phyloP scores from a whole-genome alignment of 108 stramenopile genomes.

The Cyclotella sp. region DNA sequence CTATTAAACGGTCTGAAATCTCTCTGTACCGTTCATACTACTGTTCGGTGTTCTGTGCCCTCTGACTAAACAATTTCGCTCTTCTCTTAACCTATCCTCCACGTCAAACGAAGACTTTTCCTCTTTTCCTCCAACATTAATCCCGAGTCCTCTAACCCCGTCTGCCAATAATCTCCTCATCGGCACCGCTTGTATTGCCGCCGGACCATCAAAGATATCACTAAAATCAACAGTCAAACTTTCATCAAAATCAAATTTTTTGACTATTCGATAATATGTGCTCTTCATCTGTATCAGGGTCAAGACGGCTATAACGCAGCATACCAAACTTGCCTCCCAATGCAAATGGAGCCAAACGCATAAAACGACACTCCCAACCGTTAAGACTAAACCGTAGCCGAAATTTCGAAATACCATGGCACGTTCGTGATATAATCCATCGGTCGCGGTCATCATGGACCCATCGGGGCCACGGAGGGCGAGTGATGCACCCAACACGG shows the following conservation, averaged over 20 bases:
- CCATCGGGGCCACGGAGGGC: slow-evolving; percentile 93
- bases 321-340: slow-evolving; percentile 39
- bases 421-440: slow-evolving; percentile 86
- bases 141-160: slow-evolving; percentile 18
- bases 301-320: slow-evolving; percentile 62
- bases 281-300: slow-evolving; percentile 64
- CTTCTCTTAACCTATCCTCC: no score
- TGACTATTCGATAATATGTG: slow-evolving; percentile 67
- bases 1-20: slow-evolving; percentile 42
- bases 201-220: slow-evolving; percentile 85
- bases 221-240: slow-evolving; percentile 82
- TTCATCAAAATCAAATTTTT: slow-evolving; percentile 85
- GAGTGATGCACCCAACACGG: slow-evolving; percentile 82
- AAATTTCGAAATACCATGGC: slow-evolving; percentile 69
- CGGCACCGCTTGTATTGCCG: slow-evolving; percentile 72
- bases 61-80: no score
- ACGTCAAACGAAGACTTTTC: slow-evolving; percentile 21
- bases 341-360: slow-evolving; percentile 75
- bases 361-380: slow-evolving; percentile 49
- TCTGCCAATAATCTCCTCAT: slow-evolving; percentile 28
- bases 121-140: background rate
- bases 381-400: slow-evolving; percentile 69
- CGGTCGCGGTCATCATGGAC: slow-evolving; percentile 92
- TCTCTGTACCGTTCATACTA: background rate
- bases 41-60: background rate